Evolutionary conservation across 495 filamentous ascomycete species (phyloP).

Genomic region (Corynascus novoguineensis): DNA sequence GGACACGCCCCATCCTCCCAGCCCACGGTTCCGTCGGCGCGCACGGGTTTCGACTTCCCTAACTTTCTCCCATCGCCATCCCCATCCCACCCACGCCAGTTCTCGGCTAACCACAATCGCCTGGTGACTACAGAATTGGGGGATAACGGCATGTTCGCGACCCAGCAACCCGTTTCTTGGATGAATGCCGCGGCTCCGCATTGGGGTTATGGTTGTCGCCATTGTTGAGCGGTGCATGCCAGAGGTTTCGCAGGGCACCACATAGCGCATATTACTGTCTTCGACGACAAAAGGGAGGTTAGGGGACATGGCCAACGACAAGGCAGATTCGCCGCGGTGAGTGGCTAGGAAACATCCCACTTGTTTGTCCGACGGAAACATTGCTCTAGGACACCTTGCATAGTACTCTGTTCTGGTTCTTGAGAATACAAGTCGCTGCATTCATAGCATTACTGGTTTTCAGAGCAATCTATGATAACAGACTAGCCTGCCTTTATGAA

Average conservation of each 20-base stretch:
- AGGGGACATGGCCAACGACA: neutral
- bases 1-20: neutral
- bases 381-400: neutral
- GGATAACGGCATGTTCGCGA: conserved; percentile 4
- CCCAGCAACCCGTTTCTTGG: neutral
- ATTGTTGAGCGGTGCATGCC: neutral
- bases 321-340: neutral
- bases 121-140: neutral
- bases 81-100: conserved; percentile 2
- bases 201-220: neutral
- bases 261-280: neutral
- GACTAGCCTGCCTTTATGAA: too few relatives aligned
- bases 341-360: neutral
- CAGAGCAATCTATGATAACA: too few relatives aligned
- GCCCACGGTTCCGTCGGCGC: neutral
- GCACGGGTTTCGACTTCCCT: neutral
- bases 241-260: neutral
- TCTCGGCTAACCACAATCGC: conserved; percentile 9
- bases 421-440: conserved; percentile 2
- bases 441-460: neutral
- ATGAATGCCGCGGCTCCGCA: neutral
- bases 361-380: conserved; percentile 1
- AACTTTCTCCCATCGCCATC: neutral
- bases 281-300: neutral
- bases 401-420: neutral